These are phyloP conservation scores for Gymnopilus junonius DNA, from an alignment of 768 basidiomycete species.

Conservation along the genomic window DNA sequence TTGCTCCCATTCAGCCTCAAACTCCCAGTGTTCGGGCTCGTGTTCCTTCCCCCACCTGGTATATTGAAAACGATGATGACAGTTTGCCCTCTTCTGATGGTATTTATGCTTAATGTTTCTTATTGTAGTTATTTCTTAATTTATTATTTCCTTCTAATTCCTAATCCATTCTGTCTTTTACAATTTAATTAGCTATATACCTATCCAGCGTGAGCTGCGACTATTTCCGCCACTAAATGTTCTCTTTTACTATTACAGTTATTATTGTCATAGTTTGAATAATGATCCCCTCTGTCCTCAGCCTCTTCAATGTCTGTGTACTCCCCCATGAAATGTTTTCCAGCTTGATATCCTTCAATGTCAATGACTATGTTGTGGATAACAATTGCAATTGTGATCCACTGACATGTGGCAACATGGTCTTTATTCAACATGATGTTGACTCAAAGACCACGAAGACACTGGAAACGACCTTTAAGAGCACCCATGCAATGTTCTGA, in stretches of 20 bases:
- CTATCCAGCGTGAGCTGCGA: neutral
- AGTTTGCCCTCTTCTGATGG: neutral
- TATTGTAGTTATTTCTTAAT: too few relatives aligned
- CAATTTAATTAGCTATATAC: neutral
- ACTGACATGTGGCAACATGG: slow-evolving; percentile 28
- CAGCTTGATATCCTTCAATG: slow-evolving; percentile 30
- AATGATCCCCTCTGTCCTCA: neutral
- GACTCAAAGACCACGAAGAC: slow-evolving; percentile 31
- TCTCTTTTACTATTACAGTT: neutral
- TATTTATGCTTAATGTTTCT: too few relatives aligned
- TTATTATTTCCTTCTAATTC: neutral
- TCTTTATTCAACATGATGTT: slow-evolving; percentile 31
- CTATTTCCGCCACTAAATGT: neutral
- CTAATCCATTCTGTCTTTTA: too few relatives aligned
- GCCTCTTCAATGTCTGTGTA: neutral
- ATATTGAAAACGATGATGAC: neutral
- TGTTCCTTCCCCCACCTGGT: neutral
- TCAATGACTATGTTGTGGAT: slow-evolving; percentile 10
- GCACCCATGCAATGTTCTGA: slow-evolving; percentile 43
- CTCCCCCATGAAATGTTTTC: slow-evolving; percentile 11
- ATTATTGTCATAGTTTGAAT: neutral
- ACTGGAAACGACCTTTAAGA: slow-evolving; percentile 37
- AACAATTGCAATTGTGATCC: slow-evolving; percentile 37
- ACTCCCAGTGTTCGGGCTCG: neutral
- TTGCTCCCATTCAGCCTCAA: neutral